phyloP scores from a whole-genome alignment of 495 filamentous ascomycete genomes.

The Annulohypoxylon moriforme region DNA sequence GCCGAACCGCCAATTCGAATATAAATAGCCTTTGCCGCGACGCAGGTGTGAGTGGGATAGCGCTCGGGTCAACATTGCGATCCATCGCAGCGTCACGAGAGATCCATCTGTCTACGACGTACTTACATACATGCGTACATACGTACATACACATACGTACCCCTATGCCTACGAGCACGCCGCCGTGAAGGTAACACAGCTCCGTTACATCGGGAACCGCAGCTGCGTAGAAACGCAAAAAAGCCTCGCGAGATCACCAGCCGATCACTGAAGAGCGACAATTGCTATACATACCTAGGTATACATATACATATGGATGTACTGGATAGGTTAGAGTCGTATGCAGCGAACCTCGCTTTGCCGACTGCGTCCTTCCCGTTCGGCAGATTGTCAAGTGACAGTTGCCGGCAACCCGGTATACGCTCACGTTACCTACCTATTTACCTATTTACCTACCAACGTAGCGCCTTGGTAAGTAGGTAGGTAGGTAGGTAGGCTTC shows the following conservation, averaged over 20 bases:
- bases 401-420: constrained; percentile 31
- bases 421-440: not conserved
- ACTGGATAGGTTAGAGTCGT: constrained; percentile 13
- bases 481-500: not conserved
- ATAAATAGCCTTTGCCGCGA: constrained; percentile 29
- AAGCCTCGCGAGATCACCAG: constrained; percentile 17
- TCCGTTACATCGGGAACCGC: constrained; percentile 23
- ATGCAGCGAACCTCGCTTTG: constrained; percentile 19
- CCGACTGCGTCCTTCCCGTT: constrained; percentile 36
- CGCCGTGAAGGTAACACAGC: constrained; percentile 16
- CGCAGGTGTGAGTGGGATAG: constrained; percentile 7
- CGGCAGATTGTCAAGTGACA: constrained; percentile 25
- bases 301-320: no score
- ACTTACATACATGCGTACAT: not conserved
- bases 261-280: constrained; percentile 1
- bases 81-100: not conserved
- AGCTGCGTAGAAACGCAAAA: constrained; percentile 1
- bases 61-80: constrained; percentile 14
- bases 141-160: not conserved
- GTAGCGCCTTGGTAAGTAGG: no score
- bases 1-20: constrained; percentile 25
- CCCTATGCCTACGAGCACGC: constrained; percentile 5
- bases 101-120: not conserved
- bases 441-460: not conserved
- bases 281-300: not conserved